Evolutionary conservation across 805 yeast species (phyloP), one percentile per base, ranked within the genome.

Genomic region (Candida ipomoeae): DNA sequence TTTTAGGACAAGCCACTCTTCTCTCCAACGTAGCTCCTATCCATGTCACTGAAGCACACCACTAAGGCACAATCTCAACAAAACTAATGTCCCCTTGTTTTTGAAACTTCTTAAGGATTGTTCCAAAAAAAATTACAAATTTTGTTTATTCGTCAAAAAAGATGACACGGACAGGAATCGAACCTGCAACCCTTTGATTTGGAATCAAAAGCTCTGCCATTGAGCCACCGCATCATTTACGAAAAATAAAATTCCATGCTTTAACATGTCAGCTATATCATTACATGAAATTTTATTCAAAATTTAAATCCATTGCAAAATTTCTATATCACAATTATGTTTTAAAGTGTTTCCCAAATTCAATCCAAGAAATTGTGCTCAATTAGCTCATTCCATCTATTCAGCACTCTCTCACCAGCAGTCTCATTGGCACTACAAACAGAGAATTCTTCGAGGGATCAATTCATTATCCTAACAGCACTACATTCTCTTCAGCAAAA

Each of bases 201-300:
- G 61, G 61, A 57, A 55, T 57, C 61, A 55, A 57, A 57, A 57
- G 61, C 61, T 57, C 61, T 57, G 54, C 61, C 61, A 57, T 57
- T 57, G 61, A 57, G 61, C 61, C 59, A 57, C 61, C 56, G 61
- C 61, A 57, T 57, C 60, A 5, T 20, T 26, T 35, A 26, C 46
- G 4, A 0, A 17, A 4, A 6, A 5, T 3, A 10, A 26, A 17
- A 2, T 2, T 17, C 6, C 14, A 4, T 15, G 40, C 8, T 37
- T 18, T 23, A 23, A 8, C 10, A 23, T 23, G 10, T 23, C 10
- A 23, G 3, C 10, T 8, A 23, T 8, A 23, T 8, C 2, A 0
- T 23, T 1, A 6, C 23, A 5, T 21, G 6, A 6, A 23, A 7
- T 23, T 23, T 23, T 8, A 23, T 23, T 7, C 10, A 2, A 8